Base-by-base conservation (phyloP, 2,329 filamentous ascomycete species). In the Alternaria consortialis region DNA sequence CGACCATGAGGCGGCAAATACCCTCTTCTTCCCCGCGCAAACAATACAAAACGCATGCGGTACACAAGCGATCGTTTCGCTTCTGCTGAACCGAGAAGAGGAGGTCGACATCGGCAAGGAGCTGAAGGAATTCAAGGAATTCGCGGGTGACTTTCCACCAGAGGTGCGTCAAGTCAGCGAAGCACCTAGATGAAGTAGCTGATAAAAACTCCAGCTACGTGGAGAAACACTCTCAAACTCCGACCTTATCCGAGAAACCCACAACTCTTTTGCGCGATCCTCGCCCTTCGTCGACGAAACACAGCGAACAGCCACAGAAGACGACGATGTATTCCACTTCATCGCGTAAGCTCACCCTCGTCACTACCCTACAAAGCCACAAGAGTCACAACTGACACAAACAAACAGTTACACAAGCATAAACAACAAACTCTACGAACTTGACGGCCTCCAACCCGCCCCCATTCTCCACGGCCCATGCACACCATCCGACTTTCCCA, bases 11-110 rank as follows among this genome's bases (percentile, higher is more conserved):
- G 92, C 93, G 13, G 84, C 91, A 17, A 89, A 93, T 64, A 85
- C 86, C 63, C 85, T 97, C 72, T 99, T 97, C 85, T 99, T 99
- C 80, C 95, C 95, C 4, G 89, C 90, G 31, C 95, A 99, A 83
- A 98, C 94, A 4, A 99, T 99, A 77, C 94, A 98, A 80, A 99
- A 99, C 80, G 95, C 95, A 7, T 99, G 95, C 81, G 95, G 94
- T 44, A 99, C 95, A 15, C 95, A 99, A 80, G 95, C 95, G 4
- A 87, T 99, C 47, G 87, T 99, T 40, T 95, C 91, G 54, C 92
- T 98, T 56, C 86, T 98, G 32, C 84, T 99, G 68, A 99, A 99
- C 83, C 91, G 96, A 79, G 86, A 87, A 47, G 84, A 78, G 40
- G 82, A 86, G 43, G 85, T 97, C 51, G 86, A 93, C 34, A 88